Evolutionary conservation across 768 basidiomycete species (phyloP), one percentile per base, ranked within the genome.

Genomic region (Holtermanniella nyarrowii): DNA sequence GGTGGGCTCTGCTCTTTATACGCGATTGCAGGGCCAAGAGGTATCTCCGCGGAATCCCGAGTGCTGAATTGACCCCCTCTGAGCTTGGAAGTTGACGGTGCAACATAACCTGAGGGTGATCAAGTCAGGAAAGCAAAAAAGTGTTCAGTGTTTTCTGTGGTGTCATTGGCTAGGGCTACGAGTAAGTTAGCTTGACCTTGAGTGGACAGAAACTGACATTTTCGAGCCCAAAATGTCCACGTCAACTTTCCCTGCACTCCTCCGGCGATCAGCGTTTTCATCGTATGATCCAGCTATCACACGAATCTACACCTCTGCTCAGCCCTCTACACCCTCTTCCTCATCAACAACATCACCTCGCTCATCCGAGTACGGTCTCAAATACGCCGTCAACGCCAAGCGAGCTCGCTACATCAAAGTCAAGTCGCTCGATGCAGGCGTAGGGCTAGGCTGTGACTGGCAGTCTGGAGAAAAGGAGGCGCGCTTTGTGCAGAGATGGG

Each of bases 241-340:
- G 2, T 41, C 56, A 10, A 42, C 37, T 3, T 71, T 71, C 48
- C 62, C 65, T n/a, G 43, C 61, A n/a, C 58, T 71, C 26, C 58
- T 71, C 27, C 59, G 64, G 16, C 56, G 59, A 22, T 59, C 66
- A 20, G 50, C 59, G 21, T 65, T 71, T 55, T 55, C 66, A 7
- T 54, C 68, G 1, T 62, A 63, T 51, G 69, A 71, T 47, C 69
- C 69, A 0, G 50, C 59, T 31, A 69, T 71, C 56, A 62, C 64
- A 18, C 60, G 69, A 22, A 54, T 71, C 53, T 71, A 71, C 62
- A 66, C 65, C 44, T 63, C 65, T 14, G 31, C 31, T 16, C 31
- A 37, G 16, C 31, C 31, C 31, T 7, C 31, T 37, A 62, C 65
- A 3, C 65, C 59, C 2, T 63, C 63, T 3, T 60, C 67, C 21